Percentiles rank a stretch among this genome's conserved stretches.
Conservation (phyloP, 148 eudicot species). For the Heliamphora exappendiculata region DNA sequence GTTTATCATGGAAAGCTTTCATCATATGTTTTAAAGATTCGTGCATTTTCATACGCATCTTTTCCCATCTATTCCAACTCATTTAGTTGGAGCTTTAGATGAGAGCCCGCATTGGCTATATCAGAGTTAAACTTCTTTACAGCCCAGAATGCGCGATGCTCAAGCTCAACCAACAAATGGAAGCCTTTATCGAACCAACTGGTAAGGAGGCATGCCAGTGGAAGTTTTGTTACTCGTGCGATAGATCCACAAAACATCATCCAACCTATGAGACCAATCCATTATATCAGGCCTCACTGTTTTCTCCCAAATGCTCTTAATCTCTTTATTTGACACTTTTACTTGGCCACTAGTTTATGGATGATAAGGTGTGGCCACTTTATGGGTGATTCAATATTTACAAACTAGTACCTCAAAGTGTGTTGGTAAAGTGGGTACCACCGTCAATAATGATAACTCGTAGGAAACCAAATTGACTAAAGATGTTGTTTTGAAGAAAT, state of each 20-base stretch:
- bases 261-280: neutral
- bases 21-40: no score
- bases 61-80: no score
- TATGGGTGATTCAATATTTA: neutral
- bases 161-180: neutral
- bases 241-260: neutral
- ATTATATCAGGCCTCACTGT: neutral
- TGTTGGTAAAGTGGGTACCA: no score
- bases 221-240: neutral
- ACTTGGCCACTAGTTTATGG: neutral
- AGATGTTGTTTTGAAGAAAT: no score
- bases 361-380: neutral
- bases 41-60: no score
- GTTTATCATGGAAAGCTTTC: no score
- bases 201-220: neutral
- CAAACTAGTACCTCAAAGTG: no score
- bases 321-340: neutral
- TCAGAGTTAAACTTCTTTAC: neutral
- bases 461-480: no score
- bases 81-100: no score
- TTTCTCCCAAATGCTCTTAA: neutral
- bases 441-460: no score
- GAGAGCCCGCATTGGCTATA: no score
- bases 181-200: neutral
- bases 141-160: neutral